A percentile compares a stretch with the other conserved stretches of the same genome.
phyloP scores from a whole-genome alignment of 495 filamentous ascomycete genomes.

The Opeltia flavorubescens region DNA sequence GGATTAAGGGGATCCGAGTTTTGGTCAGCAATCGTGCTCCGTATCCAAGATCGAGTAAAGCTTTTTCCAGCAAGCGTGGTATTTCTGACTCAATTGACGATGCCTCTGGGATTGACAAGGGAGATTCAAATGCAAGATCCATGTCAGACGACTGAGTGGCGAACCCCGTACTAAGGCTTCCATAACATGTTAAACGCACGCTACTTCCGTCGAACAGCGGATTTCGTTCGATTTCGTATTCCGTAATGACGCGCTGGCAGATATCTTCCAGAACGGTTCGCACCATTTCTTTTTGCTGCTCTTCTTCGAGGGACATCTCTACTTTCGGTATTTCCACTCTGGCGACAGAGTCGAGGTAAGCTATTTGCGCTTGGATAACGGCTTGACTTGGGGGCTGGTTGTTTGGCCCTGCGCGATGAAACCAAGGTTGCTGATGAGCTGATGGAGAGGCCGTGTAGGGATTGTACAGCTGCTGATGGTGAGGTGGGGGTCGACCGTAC shows the following conservation, averaged over 20 bases:
- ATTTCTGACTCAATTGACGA: constrained; percentile 34
- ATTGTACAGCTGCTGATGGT: constrained; percentile 20
- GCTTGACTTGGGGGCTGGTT: constrained; percentile 7
- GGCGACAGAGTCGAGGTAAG: constrained; percentile 32
- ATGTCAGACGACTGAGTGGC: constrained; percentile 61
- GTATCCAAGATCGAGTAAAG: constrained; percentile 51
- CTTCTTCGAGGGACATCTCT: constrained; percentile 38
- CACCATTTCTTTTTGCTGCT: constrained; percentile 48
- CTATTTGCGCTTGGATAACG: constrained; percentile 27
- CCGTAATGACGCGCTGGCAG: constrained; percentile 36
- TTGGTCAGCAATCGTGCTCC: constrained; percentile 54
- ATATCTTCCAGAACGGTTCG: constrained; percentile 39
- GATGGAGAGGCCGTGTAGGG: constrained; percentile 13
- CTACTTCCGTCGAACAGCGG: constrained; percentile 32
- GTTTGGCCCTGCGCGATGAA: neutral
- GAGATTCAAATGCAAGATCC: constrained; percentile 55
- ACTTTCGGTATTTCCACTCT: constrained; percentile 24
- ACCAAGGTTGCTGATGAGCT: constrained; percentile 7
- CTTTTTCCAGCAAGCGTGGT: constrained; percentile 51
- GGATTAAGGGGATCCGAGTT: constrained; percentile 71
- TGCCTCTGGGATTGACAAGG: constrained; percentile 32
- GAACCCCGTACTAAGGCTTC: constrained; percentile 60
- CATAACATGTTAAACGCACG: constrained; percentile 53
- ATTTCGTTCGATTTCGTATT: constrained; percentile 28
- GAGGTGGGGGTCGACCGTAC: constrained; percentile 9